A percentile compares a stretch with the other conserved stretches of the same genome.
phyloP scores from a whole-genome alignment of 2,329 filamentous ascomycete species.

The Stachybotrys chlorohalonatus region DNA sequence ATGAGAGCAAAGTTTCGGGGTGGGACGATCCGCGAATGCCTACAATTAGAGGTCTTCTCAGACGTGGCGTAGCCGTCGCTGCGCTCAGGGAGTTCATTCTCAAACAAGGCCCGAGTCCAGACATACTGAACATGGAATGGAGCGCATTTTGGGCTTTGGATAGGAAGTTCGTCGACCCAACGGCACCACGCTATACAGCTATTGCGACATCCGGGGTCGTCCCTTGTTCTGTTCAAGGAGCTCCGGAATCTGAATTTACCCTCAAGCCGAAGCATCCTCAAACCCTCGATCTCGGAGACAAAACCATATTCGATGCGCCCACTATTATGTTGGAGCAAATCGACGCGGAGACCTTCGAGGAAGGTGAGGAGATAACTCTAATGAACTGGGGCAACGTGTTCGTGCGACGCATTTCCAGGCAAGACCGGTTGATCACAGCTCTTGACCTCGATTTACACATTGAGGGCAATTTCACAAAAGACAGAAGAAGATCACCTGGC shows the following conservation, averaged over 20 bases:
- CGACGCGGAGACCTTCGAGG: conserved; percentile 65
- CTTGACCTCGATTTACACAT: conserved; percentile 76
- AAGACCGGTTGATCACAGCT: conserved; percentile 43
- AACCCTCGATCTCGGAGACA: conserved; percentile 67
- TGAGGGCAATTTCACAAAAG: conserved; percentile 75
- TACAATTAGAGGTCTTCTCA: conserved; percentile 62
- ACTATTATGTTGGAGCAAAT: conserved; percentile 69
- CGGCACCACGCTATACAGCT: conserved; percentile 60
- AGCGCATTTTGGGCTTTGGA: conserved; percentile 56
- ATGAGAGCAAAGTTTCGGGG: conserved; percentile 16
- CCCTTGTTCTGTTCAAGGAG: conserved; percentile 54
- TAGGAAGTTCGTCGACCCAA: conserved; percentile 67
- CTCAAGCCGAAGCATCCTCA: conserved; percentile 75
- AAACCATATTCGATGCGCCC: conserved; percentile 69
- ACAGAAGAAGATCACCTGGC: conserved; percentile 93
- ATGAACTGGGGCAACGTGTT: conserved; percentile 86
- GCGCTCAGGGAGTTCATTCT: conserved; percentile 68
- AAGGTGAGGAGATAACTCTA: conserved; percentile 77
- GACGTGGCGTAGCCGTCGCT: conserved; percentile 65
- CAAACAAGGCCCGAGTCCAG: conserved; percentile 67
- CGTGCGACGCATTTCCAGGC: conserved; percentile 52
- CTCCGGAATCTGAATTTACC: conserved; percentile 52
- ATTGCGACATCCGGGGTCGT: conserved; percentile 58
- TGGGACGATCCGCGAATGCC: conserved; percentile 70
- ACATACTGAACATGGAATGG: conserved; percentile 71